Conservation (phyloP, 257 asterid species). For the Primulina huaijiensis region DNA sequence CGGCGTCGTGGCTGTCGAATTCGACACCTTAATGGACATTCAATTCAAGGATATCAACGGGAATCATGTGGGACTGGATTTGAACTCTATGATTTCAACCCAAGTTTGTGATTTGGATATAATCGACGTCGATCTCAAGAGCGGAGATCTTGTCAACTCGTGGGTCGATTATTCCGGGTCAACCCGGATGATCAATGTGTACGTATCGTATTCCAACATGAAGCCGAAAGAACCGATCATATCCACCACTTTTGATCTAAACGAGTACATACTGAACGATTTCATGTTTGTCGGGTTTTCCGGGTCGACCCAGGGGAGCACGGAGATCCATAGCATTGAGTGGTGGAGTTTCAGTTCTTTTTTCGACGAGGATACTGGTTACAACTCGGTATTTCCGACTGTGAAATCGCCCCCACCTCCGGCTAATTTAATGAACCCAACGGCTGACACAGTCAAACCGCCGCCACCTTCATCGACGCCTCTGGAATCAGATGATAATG, state of each 20-base stretch:
- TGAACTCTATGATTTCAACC: slow-evolving; percentile 61
- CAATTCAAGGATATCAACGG: slow-evolving; percentile 68
- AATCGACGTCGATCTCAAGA: slow-evolving; percentile 57
- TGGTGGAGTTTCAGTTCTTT: slow-evolving; percentile 87
- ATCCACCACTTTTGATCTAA: slow-evolving; percentile 44
- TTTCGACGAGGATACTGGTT: slow-evolving; percentile 45
- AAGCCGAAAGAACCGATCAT: slow-evolving; percentile 67
- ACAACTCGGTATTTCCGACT: slow-evolving; percentile 27
- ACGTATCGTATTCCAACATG: slow-evolving; percentile 62
- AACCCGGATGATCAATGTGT: slow-evolving; percentile 40
- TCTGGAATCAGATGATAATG: slow-evolving; percentile 24
- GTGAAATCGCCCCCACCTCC: slow-evolving; percentile 48
- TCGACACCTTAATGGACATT: slow-evolving; percentile 78
- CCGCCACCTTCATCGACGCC: slow-evolving; percentile 51
- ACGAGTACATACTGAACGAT: slow-evolving; percentile 46
- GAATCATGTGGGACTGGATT: slow-evolving; percentile 82
- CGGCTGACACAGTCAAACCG: slow-evolving; percentile 34
- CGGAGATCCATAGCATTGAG: slow-evolving; percentile 64
- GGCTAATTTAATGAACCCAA: slow-evolving; percentile 46
- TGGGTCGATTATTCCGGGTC: slow-evolving; percentile 77
- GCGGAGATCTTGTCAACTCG: slow-evolving; percentile 73
- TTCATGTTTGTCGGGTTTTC: slow-evolving; percentile 74
- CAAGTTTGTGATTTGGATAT: slow-evolving; percentile 48
- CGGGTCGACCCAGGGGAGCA: slow-evolving; percentile 89
- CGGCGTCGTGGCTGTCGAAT: slow-evolving; percentile 69